phyloP scores from a whole-genome alignment of 306 rosid genomes.

The Cicer cuneatum region DNA sequence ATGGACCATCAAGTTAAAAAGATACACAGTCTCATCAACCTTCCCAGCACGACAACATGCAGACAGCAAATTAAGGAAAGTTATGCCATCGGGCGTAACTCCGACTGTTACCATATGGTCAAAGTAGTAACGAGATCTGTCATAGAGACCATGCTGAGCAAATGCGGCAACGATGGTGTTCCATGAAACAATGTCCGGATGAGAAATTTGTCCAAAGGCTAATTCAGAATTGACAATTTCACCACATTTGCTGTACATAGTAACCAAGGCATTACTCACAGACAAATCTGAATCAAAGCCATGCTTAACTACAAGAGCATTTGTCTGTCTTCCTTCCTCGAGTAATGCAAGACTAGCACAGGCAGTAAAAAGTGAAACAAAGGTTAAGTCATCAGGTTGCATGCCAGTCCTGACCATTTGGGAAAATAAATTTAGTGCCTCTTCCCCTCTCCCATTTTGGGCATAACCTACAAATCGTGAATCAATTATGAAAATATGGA shows the following conservation, averaged over 20 bases:
- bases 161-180: constrained; percentile 59
- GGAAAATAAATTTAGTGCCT: constrained; percentile 53
- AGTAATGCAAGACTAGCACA: constrained; percentile 57
- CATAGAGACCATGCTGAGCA: constrained; percentile 60
- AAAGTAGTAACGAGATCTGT: constrained; percentile 51
- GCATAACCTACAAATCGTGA: constrained; percentile 51
- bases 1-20: constrained; percentile 47
- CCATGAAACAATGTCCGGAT: constrained; percentile 60
- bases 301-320: constrained; percentile 45
- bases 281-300: constrained; percentile 54
- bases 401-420: constrained; percentile 51
- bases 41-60: constrained; percentile 53
- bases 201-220: constrained; percentile 50
- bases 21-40: constrained; percentile 49
- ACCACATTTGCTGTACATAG: constrained; percentile 63
- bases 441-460: constrained; percentile 60
- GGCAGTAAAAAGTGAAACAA: constrained; percentile 54
- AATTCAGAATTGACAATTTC: constrained; percentile 48
- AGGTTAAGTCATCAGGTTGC: constrained; percentile 55
- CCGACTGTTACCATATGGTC: constrained; percentile 38
- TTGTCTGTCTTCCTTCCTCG: constrained; percentile 50
- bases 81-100: constrained; percentile 55
- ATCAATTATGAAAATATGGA: constrained; percentile 22
- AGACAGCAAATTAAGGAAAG: constrained; percentile 55
- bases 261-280: constrained; percentile 56